Percentiles rank a stretch among this genome's conserved stretches.
Evolutionary conservation across 1,284 basidiomycete species (phyloP).

Genomic region (Leccinum angustisporum): DNA sequence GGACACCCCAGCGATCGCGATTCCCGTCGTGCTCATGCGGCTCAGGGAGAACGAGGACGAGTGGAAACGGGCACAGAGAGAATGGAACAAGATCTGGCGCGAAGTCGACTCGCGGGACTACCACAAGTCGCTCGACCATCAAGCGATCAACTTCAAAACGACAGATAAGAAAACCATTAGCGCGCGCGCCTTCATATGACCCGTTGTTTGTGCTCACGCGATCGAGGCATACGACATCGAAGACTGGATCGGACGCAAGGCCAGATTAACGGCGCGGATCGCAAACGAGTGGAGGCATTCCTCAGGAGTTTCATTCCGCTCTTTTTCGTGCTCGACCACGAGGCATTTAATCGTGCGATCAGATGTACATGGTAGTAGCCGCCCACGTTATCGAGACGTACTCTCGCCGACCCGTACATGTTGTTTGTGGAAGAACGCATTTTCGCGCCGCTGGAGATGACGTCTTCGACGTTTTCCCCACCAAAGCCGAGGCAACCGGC

Average conservation of each 20-base stretch:
- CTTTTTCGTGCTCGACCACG: slow-evolving; percentile 70
- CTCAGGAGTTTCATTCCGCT: slow-evolving; percentile 77
- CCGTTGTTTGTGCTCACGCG: slow-evolving; percentile 72
- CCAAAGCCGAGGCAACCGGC: too few species aligned
- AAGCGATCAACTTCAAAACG: slow-evolving; percentile 88
- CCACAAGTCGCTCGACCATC: slow-evolving; percentile 91
- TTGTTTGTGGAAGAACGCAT: too few species aligned
- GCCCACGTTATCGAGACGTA: too few species aligned
- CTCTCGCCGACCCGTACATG: too few species aligned
- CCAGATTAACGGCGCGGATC: slow-evolving; percentile 70
- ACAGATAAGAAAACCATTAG: slow-evolving; percentile 91
- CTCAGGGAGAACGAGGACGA: slow-evolving; percentile 98
- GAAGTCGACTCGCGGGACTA: slow-evolving; percentile 96
- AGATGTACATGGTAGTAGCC: too few species aligned
- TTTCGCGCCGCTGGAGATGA: too few species aligned
- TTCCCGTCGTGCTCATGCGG: slow-evolving; percentile 90
- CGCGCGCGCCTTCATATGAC: slow-evolving; percentile 80
- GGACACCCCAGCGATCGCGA: slow-evolving; percentile 88
- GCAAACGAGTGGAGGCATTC: slow-evolving; percentile 83
- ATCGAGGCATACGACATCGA: slow-evolving; percentile 71
- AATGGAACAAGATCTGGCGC: slow-evolving; percentile 99
- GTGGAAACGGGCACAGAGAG: slow-evolving; percentile 98
- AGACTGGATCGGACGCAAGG: slow-evolving; percentile 87
- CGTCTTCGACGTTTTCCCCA: too few species aligned
- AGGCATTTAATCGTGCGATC: slow-evolving; percentile 63